These are phyloP conservation scores for Pelargonium fulgidum DNA, from an alignment of 441 rosid species.

Conservation along the genomic window DNA sequence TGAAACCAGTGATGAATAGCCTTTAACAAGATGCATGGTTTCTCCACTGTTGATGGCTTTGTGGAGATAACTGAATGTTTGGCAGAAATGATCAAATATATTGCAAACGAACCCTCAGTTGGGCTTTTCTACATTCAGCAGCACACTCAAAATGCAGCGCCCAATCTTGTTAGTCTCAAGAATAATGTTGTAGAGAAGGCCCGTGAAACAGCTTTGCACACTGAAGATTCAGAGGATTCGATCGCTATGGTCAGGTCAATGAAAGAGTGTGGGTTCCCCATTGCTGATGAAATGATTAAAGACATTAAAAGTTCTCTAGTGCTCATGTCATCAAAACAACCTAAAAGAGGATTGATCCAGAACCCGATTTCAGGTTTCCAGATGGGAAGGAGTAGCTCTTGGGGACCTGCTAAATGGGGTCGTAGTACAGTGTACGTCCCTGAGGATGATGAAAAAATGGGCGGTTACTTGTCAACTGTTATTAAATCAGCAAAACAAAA, in stretches of 20 bases:
- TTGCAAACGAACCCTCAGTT: conserved; percentile 89
- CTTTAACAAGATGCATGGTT: conserved; percentile 70
- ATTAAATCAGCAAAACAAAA: conserved; percentile 67
- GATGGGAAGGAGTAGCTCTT: conserved; percentile 41
- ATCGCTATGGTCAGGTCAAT: conserved; percentile 62
- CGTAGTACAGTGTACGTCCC: conserved; percentile 30
- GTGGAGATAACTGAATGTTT: conserved; percentile 76
- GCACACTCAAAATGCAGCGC: conserved; percentile 68
- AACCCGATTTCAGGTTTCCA: conserved; percentile 31
- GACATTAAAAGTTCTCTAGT: conserved; percentile 59
- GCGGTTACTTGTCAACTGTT: conserved; percentile 52
- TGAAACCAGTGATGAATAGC: conserved; percentile 46
- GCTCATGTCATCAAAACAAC: conserved; percentile 57
- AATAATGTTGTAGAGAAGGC: conserved; percentile 48
- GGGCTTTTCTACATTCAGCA: conserved; percentile 90
- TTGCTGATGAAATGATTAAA: conserved; percentile 77
- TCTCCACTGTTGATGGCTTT: conserved; percentile 88
- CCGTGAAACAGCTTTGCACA: conserved; percentile 55
- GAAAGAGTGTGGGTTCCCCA: conserved; percentile 68
- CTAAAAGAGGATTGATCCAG: conserved; percentile 53
- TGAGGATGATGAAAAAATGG: conserved; percentile 31
- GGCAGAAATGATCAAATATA: conserved; percentile 85
- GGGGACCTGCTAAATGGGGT: conserved; percentile 44
- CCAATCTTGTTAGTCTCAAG: conserved; percentile 54
- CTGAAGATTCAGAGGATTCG: conserved; percentile 78